These are phyloP conservation scores for Nicotiana undulata DNA, from an alignment of 257 asterid genomes.

Conservation along the genomic window DNA sequence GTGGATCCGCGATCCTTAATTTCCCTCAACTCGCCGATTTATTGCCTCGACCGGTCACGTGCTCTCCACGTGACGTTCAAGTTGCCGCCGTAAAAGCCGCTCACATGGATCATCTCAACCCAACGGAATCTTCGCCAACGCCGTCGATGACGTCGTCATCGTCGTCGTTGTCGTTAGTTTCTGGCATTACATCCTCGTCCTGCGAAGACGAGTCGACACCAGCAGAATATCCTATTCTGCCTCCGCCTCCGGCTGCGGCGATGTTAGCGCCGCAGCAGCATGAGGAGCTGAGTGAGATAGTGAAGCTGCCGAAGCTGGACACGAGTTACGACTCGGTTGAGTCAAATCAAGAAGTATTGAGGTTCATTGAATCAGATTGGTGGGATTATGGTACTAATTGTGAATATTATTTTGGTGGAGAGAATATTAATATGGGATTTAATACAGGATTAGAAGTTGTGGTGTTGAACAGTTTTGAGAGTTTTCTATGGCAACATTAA, in stretches of 20 bases:
- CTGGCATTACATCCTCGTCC: slow-evolving; percentile 13
- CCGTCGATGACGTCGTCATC: not conserved
- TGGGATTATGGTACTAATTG: slow-evolving; percentile 12
- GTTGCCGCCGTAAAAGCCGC: slow-evolving; percentile 71
- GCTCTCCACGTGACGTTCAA: slow-evolving; percentile 69
- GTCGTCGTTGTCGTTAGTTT: slow-evolving; percentile 6
- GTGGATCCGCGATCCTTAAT: slow-evolving; percentile 60
- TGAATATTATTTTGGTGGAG: slow-evolving; percentile 6
- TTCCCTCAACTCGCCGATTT: slow-evolving; percentile 49
- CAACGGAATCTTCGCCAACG: not conserved
- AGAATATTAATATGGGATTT: not conserved
- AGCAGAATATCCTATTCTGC: not conserved
- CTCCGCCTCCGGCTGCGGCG: not conserved
- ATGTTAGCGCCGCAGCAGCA: too few relatives aligned
- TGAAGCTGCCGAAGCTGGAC: slow-evolving; percentile 12
- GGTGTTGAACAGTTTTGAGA: not conserved
- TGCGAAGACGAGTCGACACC: not conserved
- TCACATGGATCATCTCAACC: slow-evolving; percentile 38
- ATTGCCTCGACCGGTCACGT: slow-evolving; percentile 62
- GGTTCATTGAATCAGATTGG: slow-evolving; percentile 1
- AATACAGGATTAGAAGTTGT: slow-evolving; percentile 3
- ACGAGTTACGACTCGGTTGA: not conserved
- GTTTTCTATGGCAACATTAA: slow-evolving; percentile 14
- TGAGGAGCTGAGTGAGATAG: slow-evolving; percentile 14
- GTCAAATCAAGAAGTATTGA: slow-evolving; percentile 5